Conservation (phyloP, 805 yeast species). For the Jamesozyma spencerorum region DNA sequence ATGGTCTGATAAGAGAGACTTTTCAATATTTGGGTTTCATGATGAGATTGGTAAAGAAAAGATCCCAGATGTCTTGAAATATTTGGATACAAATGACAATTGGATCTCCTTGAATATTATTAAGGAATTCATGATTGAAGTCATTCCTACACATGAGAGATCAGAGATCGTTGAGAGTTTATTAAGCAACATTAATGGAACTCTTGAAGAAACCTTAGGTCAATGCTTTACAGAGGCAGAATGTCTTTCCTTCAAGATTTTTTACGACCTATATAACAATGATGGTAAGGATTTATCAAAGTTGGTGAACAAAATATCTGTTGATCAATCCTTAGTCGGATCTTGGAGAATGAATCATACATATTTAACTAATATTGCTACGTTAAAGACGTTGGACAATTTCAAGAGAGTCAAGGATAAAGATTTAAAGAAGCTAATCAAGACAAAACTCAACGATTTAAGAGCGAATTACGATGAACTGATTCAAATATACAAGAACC, state of each 20-base stretch:
- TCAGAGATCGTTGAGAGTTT: neutral
- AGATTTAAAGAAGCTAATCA: conserved; percentile 12
- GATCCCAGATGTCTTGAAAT: conserved; percentile 11
- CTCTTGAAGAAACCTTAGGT: neutral
- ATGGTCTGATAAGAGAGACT: conserved; percentile 23
- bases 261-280: conserved; percentile 16
- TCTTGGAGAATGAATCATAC: conserved; percentile 20
- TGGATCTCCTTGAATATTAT: conserved; percentile 10
- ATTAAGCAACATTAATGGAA: neutral
- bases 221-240: conserved; percentile 9
- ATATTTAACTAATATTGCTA: conserved; percentile 17
- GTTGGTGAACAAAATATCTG: conserved; percentile 1
- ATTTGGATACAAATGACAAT: conserved; percentile 10
- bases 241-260: conserved; percentile 15
- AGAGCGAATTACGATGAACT: conserved; percentile 20
- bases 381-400: conserved; percentile 24
- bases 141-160: conserved; percentile 6
- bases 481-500: conserved; percentile 8
- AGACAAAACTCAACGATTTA: conserved; percentile 10
- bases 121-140: conserved; percentile 19
- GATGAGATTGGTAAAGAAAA: conserved; percentile 4
- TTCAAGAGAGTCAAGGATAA: conserved; percentile 21
- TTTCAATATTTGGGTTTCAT: conserved; percentile 14
- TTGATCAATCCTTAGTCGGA: neutral
- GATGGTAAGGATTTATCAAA: conserved; percentile 8